These are phyloP conservation scores for Canavalia ensiformis DNA, from an alignment of 306 rosid species.

Conservation along the genomic window DNA sequence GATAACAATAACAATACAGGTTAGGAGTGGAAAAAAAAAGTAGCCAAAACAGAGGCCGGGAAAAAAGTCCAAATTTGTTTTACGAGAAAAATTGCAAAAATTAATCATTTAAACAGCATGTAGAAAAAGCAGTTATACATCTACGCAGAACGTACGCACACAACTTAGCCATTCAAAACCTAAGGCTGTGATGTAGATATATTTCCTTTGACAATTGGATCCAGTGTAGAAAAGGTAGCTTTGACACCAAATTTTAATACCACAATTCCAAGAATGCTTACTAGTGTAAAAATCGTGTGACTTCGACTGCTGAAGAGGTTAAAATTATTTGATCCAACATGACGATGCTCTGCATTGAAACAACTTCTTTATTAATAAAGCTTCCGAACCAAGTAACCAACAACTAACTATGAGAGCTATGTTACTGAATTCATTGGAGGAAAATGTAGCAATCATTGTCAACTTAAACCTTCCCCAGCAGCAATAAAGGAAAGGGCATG, in stretches of 20 bases:
- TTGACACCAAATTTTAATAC: constrained; percentile 22
- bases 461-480: constrained; percentile 88
- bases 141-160: constrained; percentile 32
- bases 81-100: neutral
- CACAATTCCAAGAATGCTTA: constrained; percentile 55
- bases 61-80: neutral
- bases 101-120: constrained; percentile 27
- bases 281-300: constrained; percentile 97
- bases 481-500: constrained; percentile 98
- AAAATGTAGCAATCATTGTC: constrained; percentile 39
- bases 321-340: constrained; percentile 98
- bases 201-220: constrained; percentile 31
- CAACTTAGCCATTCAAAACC: constrained; percentile 37
- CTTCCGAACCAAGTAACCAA: constrained; percentile 31
- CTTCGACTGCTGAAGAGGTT: constrained; percentile 99
- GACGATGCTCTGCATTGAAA: constrained; percentile 93
- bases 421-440: constrained; percentile 2
- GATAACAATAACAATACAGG: constrained; percentile 22
- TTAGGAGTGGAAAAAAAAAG: constrained; percentile 20
- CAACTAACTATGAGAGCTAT: constrained; percentile 24
- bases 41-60: neutral
- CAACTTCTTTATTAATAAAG: constrained; percentile 33
- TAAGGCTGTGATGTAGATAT: constrained; percentile 14
- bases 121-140: constrained; percentile 23
- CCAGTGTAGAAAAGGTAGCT: constrained; percentile 17